phyloP scores from a whole-genome alignment of 2,329 filamentous ascomycete genomes.

The Clarireedia monteithiana region DNA sequence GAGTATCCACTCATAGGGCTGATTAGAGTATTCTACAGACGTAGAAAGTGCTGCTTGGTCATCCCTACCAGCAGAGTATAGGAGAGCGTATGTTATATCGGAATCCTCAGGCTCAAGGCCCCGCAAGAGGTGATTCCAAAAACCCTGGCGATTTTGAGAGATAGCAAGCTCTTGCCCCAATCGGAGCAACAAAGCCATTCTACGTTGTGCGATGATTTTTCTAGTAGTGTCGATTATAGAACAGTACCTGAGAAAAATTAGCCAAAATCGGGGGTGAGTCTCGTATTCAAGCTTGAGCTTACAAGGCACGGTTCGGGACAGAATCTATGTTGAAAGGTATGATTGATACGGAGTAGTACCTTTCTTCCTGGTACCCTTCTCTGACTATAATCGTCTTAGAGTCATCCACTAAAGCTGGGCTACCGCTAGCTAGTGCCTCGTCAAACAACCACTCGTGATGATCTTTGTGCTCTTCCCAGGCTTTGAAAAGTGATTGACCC shows the following conservation, averaged over 20 bases:
- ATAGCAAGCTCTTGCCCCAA: slow-evolving; percentile 66
- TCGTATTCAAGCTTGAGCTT: not conserved
- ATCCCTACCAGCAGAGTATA: slow-evolving; percentile 69
- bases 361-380: slow-evolving; percentile 10
- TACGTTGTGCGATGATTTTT: slow-evolving; percentile 64
- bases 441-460: slow-evolving; percentile 27
- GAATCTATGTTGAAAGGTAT: slow-evolving; percentile 16
- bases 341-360: slow-evolving; percentile 16
- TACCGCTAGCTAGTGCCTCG: slow-evolving; percentile 14
- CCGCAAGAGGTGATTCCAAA: slow-evolving; percentile 62
- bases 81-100: slow-evolving; percentile 67
- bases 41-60: slow-evolving; percentile 19
- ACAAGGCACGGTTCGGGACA: slow-evolving; percentile 17
- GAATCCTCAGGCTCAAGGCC: slow-evolving; percentile 65
- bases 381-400: too few species aligned
- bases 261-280: not conserved
- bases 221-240: slow-evolving; percentile 74
- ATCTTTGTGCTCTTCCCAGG: slow-evolving; percentile 33
- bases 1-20: slow-evolving; percentile 15
- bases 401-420: too few species aligned
- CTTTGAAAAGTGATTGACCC: slow-evolving; percentile 36
- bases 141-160: slow-evolving; percentile 62
- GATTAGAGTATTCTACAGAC: slow-evolving; percentile 13
- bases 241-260: slow-evolving; percentile 36
- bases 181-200: slow-evolving; percentile 69